phyloP scores from a whole-genome alignment of 1,139 yeast species.

The Taphrina wiesneri region DNA sequence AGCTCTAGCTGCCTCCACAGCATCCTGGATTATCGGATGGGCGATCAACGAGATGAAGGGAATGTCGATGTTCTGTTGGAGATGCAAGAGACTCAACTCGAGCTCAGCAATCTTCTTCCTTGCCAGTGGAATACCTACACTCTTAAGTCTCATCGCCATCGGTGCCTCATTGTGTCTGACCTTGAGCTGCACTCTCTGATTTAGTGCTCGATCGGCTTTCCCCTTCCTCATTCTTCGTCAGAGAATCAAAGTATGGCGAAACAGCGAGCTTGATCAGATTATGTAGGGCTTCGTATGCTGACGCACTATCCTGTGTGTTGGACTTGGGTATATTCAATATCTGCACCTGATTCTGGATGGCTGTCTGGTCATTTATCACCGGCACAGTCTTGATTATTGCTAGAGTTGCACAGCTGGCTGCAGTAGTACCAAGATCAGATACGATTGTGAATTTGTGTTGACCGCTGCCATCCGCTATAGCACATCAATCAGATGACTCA shows the following conservation, averaged over 20 bases:
- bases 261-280: slow-evolving; percentile 59
- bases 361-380: background rate
- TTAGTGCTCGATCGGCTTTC: background rate
- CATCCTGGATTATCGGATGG: slow-evolving; percentile 57
- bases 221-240: slow-evolving; percentile 39
- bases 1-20: slow-evolving; percentile 46
- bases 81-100: slow-evolving; percentile 64
- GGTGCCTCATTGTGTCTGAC: background rate
- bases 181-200: background rate
- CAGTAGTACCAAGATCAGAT: slow-evolving; percentile 12
- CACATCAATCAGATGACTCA: background rate
- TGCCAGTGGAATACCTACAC: slow-evolving; percentile 44
- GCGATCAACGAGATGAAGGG: slow-evolving; percentile 61
- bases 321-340: slow-evolving; percentile 31
- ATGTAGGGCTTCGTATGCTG: slow-evolving; percentile 59
- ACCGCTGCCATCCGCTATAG: background rate
- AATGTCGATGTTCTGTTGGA: slow-evolving; percentile 66
- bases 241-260: slow-evolving; percentile 56
- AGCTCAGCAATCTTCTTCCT: slow-evolving; percentile 70
- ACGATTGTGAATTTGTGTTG: slow-evolving; percentile 4
- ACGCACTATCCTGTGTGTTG: slow-evolving; percentile 32
- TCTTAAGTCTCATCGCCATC: slow-evolving; percentile 6
- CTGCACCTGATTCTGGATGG: slow-evolving; percentile 34
- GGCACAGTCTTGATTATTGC: slow-evolving; percentile 33
- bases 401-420: slow-evolving; percentile 20